Evolutionary conservation across 192 early-diverging fungal genomes (phyloP).

Genomic region (Oehlia diaphana): DNA sequence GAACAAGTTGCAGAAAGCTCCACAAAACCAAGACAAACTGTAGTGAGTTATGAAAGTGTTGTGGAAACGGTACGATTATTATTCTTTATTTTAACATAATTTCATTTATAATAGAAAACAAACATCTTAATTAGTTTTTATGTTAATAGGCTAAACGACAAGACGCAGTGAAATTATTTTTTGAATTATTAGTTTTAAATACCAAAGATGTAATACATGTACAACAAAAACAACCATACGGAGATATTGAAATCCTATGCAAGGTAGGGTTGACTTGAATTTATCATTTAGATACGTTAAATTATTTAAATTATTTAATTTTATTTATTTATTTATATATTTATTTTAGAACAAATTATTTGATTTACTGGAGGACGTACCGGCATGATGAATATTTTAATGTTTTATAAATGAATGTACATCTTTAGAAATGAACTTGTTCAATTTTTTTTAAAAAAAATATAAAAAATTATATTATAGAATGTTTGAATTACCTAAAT

Average conservation of each 20-base stretch:
- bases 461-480: not conserved
- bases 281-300: not conserved
- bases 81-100: constrained; percentile 28
- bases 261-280: constrained; percentile 17
- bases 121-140: not conserved
- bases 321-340: not conserved
- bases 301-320: not conserved
- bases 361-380: constrained; percentile 13
- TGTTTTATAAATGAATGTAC: not conserved
- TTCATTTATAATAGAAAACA: not conserved
- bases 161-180: constrained; percentile 85
- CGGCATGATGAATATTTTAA: not conserved
- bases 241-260: constrained; percentile 72
- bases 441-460: not conserved
- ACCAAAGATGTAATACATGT: constrained; percentile 85
- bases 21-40: not conserved
- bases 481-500: too few species aligned
- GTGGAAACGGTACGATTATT: constrained; percentile 32
- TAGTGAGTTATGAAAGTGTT: constrained; percentile 17
- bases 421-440: not conserved
- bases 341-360: constrained; percentile 17
- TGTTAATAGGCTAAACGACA: constrained; percentile 48
- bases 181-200: constrained; percentile 88
- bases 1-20: constrained; percentile 7
- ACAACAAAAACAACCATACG: constrained; percentile 77